Evolutionary conservation across 768 basidiomycete genomes (phyloP).

Genomic region (button mushroom (Agaricus bisporus)): DNA sequence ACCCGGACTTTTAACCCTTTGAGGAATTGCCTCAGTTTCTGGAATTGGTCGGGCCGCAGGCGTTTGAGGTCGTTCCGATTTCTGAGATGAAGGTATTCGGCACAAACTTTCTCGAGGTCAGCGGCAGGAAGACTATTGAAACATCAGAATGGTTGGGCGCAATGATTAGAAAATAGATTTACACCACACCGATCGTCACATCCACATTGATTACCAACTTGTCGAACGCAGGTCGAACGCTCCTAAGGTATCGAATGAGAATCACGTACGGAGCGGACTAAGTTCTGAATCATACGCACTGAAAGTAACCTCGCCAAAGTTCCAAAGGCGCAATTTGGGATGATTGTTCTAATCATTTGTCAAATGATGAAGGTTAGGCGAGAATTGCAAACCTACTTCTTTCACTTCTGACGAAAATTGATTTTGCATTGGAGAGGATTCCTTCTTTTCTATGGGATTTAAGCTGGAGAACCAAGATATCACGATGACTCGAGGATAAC

Average conservation of each 20-base stretch:
- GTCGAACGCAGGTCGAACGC: constrained; percentile 32
- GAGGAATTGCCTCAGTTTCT: constrained; percentile 21
- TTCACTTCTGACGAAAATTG: constrained; percentile 5
- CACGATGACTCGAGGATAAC: background rate
- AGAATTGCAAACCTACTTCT: background rate
- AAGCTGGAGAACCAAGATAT: background rate
- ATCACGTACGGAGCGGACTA: background rate
- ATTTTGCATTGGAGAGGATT: constrained; percentile 1
- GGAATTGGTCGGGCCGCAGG: constrained; percentile 12
- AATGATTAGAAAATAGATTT: constrained; percentile 7
- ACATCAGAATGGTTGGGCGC: background rate
- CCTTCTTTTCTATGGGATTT: constrained; percentile 4
- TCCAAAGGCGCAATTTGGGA: constrained; percentile 24
- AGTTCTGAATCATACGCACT: constrained; percentile 23
- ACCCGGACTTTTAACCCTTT: constrained; percentile 24
- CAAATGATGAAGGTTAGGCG: no score
- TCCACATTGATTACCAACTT: constrained; percentile 36
- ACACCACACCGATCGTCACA: constrained; percentile 35
- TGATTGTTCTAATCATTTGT: constrained; percentile 8
- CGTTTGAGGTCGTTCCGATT: constrained; percentile 15
- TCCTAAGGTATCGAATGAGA: constrained; percentile 20
- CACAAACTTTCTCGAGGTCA: constrained; percentile 18
- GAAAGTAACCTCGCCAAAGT: constrained; percentile 36
- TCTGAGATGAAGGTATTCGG: constrained; percentile 13
- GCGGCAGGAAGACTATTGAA: constrained; percentile 18